Evolutionary conservation across 2,329 filamentous ascomycete genomes (phyloP), one percentile per base, ranked within the genome.

Genomic region (Paraconiothyrium brasiliense): DNA sequence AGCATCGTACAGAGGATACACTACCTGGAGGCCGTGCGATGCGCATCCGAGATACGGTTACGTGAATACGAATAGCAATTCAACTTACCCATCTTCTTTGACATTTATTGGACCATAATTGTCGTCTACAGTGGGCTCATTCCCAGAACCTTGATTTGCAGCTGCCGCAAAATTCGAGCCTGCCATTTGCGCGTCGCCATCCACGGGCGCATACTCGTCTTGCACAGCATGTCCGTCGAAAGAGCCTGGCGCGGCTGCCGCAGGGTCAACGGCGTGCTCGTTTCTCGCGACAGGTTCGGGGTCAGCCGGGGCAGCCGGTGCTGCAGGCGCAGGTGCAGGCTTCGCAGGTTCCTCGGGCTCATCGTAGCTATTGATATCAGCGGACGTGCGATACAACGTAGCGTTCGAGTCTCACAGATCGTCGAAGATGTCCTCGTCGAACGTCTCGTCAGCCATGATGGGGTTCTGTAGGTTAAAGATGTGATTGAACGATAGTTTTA

Each of bases 391-490:
- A 16, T 41, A 24, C 7, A 8, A n/a, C 13, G 16, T 22, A 16
- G 49, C 54, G 47, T 7, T 14, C 2, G 13, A 41, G 16, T 4
- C 92, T 82, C 84, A 97, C 93, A 97, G 87, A 82, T 97, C 94
- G 73, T 93, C 93, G 80, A 97, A 97, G 81, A 97, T 91, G 85
- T 97, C 93, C 75, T 97, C 94, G 71, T 97, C 93, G 70, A 93
- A 89, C 69, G 92, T 92, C 75, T 94, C 92, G 74, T 95, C 92
- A 51, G 92, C 88, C 92, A 94, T 95, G 71, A 54, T 63, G 64
- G 39, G 16, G 14, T 27, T 8, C 43, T 85, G 64, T 51, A 49
- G 48, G 44, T 56, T 22, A 35, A 50, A 16, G 46, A 27, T 37
- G 24, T 48, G 43, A 39, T 34, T 55, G 37, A 48, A 54, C 57